phyloP scores from a whole-genome alignment of 352 stramenopile species.

The Thraustochytrium striatum region DNA sequence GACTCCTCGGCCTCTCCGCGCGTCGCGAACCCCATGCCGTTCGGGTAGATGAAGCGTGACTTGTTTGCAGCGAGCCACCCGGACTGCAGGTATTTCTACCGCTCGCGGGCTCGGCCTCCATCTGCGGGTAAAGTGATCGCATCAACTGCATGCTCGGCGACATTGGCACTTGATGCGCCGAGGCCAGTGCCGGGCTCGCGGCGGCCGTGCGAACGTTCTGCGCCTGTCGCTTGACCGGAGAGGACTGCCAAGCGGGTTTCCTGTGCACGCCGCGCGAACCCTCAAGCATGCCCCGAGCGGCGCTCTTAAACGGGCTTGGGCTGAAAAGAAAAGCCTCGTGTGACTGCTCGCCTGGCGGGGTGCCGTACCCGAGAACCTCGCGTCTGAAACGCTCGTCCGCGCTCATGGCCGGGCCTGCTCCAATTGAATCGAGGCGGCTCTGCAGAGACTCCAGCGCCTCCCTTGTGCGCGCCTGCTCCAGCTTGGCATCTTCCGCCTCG shows the following conservation, averaged over 20 bases:
- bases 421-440: constrained; percentile 2
- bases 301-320: background rate
- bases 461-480: constrained; percentile 6
- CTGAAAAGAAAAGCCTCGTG: background rate
- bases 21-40: background rate
- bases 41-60: constrained; percentile 2
- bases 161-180: background rate
- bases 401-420: background rate
- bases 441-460: background rate
- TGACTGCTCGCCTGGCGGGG: background rate
- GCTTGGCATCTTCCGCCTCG: background rate
- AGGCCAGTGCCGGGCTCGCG: background rate
- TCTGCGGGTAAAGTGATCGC: background rate
- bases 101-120: background rate
- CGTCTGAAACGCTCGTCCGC: background rate
- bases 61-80: background rate
- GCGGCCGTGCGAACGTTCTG: background rate
- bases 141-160: background rate
- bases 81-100: background rate
- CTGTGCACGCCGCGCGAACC: background rate
- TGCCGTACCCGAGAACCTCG: constrained; percentile 2
- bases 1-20: background rate
- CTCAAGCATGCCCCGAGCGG: background rate
- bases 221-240: background rate
- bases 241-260: too few relatives aligned